Evolutionary conservation across 345 rosid genomes (phyloP), one percentile per base, ranked within the genome.

Genomic region (Tarenaya hassleriana): DNA sequence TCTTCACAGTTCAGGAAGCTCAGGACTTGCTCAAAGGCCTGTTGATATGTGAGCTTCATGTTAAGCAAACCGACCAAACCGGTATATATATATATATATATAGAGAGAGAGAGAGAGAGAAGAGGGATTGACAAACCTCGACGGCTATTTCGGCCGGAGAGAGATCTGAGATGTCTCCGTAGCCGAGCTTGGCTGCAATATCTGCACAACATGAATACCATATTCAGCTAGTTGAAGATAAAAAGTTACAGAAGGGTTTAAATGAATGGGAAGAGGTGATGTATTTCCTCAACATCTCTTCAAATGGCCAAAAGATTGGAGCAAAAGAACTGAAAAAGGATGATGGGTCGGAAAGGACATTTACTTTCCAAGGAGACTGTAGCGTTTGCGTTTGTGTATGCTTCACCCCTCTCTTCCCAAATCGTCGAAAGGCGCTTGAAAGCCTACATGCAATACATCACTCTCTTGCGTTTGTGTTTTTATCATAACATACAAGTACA

Each of bases 351-450:
- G n/a, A 15, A 52, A 47, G 57, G 21, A 19, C n/a, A 18, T 76
- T 21, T 77, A 92, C 98, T 77, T 71, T 85, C 84, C 24, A 88
- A 70, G 45, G 91, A 92, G 63, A 88, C 94, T 47, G 78, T 77
- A n/a, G 91, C 82, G 48, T 75, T 70, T 34, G 99, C 99, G 41
- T 78, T 77, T 34, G 72, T 77, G 60, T 92, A 88, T 15, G 80
- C 70, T 54, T 77, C 72, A 62, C 77, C 62, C 15, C 98, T 90
- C 73, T 83, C 77, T 56, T 88, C 85, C 62, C 68, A 64, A 42
- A 88, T 87, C 39, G 74, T 50, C 11, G 97, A 79, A 61, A 92
- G 66, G 15, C 87, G 95, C 18, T 46, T 75, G 10, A 74, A 75
- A 53, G 97, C 87, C 99, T 92, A 63, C 47, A 47, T 6, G 51